phyloP scores from a whole-genome alignment of 192 early-diverging fungal species.

The Pilaira anomala region DNA sequence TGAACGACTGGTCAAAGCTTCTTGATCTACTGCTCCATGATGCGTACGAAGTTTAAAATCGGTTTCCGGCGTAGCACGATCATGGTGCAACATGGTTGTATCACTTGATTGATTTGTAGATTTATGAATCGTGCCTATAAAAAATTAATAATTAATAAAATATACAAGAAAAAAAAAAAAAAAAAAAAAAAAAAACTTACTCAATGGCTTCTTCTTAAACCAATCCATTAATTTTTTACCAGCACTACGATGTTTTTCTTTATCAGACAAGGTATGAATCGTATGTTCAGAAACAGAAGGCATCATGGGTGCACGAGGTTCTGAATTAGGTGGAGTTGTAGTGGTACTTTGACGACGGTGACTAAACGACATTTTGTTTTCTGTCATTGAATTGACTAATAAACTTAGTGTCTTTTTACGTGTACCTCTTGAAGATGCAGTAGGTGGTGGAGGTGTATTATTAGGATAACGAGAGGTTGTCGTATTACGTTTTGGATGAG shows the following conservation, averaged over 20 bases:
- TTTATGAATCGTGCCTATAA: not conserved
- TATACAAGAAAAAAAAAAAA: not conserved
- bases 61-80: not conserved
- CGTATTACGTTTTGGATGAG: slow-evolving; percentile 3
- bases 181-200: slow-evolving; percentile 28
- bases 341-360: slow-evolving; percentile 6
- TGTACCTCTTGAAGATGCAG: slow-evolving; percentile 19
- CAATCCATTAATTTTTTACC: slow-evolving; percentile 75
- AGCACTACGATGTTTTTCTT: slow-evolving; percentile 36
- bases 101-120: slow-evolving; percentile 6
- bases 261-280: not conserved
- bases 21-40: slow-evolving; percentile 70
- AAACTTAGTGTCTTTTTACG: slow-evolving; percentile 35
- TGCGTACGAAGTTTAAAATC: slow-evolving; percentile 61
- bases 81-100: not conserved
- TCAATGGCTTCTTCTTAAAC: slow-evolving; percentile 60
- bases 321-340: not conserved
- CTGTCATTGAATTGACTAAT: slow-evolving; percentile 27
- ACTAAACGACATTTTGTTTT: slow-evolving; percentile 18
- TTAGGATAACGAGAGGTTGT: not conserved
- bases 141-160: not conserved
- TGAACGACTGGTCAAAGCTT: slow-evolving; percentile 60
- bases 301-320: not conserved
- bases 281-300: slow-evolving; percentile 30
- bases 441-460: not conserved